Evolutionary conservation across 1,284 basidiomycete genomes (phyloP).

Genomic region (Tylopilus sp.): DNA sequence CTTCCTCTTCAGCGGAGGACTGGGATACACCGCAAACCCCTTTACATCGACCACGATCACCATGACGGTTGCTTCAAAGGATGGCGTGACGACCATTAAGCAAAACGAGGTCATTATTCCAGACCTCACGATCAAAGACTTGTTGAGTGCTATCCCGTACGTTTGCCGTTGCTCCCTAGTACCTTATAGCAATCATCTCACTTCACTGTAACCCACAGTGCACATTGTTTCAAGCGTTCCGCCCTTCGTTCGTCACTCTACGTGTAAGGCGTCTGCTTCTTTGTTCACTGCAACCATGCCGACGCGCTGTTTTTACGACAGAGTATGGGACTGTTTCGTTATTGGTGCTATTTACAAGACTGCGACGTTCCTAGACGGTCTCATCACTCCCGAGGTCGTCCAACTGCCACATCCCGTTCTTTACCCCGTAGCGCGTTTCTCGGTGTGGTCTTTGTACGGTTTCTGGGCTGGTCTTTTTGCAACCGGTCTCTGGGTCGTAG

Average conservation of each 20-base stretch:
- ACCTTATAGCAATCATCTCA: not conserved
- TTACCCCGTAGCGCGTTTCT: conserved; percentile 60
- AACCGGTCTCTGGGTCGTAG: conserved; percentile 94
- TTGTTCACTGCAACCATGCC: conserved; percentile 22
- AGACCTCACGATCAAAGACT: conserved; percentile 79
- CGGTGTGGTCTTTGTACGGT: conserved; percentile 79
- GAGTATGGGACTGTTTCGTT: conserved; percentile 71
- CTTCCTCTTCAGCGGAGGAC: conserved; percentile 3
- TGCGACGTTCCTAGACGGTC: conserved; percentile 63
- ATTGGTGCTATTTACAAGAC: conserved; percentile 68
- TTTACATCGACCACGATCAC: conserved; percentile 13
- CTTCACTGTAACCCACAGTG: conserved; percentile 37
- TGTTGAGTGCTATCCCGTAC: conserved; percentile 85
- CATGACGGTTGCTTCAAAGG: conserved; percentile 22
- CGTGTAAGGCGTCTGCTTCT: conserved; percentile 44
- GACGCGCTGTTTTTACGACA: conserved; percentile 30
- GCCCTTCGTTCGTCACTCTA: conserved; percentile 81
- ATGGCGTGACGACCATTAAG: conserved; percentile 39
- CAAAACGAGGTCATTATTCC: conserved; percentile 70
- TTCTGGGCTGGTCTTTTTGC: conserved; percentile 83
- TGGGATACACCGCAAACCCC: conserved; percentile 6
- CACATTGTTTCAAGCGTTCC: conserved; percentile 92
- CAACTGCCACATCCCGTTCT: conserved; percentile 59
- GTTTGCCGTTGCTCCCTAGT: conserved; percentile 25
- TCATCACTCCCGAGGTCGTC: conserved; percentile 54